Evolutionary conservation across 2,329 filamentous ascomycete species (phyloP), one percentile per base, ranked within the genome.

Genomic region (Leptographium flavum): DNA sequence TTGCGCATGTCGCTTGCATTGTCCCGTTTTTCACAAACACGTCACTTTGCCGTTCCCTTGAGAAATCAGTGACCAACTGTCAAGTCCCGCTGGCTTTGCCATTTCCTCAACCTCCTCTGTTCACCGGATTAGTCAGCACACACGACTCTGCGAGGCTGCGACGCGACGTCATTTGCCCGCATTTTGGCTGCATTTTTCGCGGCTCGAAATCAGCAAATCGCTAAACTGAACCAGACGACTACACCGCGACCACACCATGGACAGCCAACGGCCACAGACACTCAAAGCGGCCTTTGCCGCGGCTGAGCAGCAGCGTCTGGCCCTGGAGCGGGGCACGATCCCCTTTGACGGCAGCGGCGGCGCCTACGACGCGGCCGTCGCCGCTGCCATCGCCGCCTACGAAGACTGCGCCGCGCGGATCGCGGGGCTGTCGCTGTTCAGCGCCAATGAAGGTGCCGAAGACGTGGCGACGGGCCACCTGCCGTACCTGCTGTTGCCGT

Each of bases 391-490:
- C 54, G 63, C 73, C 51, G 73, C 78, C 44, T 90, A 94, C 63
- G 70, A 83, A 56, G 70, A 83, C 60, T 88, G 84, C 60, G 69
- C 82, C 47, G 68, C 75, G 48, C 74, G 84, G 46, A 76, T 85
- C 51, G 69, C 76, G 52, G 71, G 77, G 48, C 69, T 92, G 23
- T 81, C 84, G 0, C 69, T 98, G 44, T 96, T 96, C 72, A 94
- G 87, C 54, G 71, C 79, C 31, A 98, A 98, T 63, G 92, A 98
- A 62, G 74, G 76, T 1, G 63, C 90, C 33, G 92, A 98, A 50
- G 92, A 98, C 64, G 67, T 95, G 28, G 70, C 84, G 14, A 93
- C 90, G 1, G 71, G 74, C n/a, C 81, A 94, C 56, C 66, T 98
- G 28, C 86, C 87, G 64, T 94, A 90, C 60, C 73, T 98, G 49